Base-by-base conservation (phyloP, 179 eudicot species). In the Spergularia azorica region DNA sequence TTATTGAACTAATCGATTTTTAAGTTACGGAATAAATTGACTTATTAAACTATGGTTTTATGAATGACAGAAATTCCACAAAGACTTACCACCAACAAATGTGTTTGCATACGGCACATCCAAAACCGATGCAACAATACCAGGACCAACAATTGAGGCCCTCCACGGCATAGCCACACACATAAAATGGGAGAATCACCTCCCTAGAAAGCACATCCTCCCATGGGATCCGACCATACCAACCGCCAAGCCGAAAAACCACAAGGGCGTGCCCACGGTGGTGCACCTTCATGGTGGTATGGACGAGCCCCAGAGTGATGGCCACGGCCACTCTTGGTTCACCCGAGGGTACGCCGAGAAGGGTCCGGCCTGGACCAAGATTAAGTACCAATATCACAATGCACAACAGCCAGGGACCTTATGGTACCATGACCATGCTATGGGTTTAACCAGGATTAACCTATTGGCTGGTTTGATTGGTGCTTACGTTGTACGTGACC, bases 341-440 rank as follows among this genome's bases (percentile, higher is more conserved):
- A 94, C 97, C 1, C 56, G 80, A 0, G 76, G 84, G n/a, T 94
- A 86, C 43, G 55, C 78, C n/a, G 84, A 86, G 18, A 84, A 51
- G 0, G 97, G 98, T 2, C 84, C 88, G 16, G 57, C 82, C 11
- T 94, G 98, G 98, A 79, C 75, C 0, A 88, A 84, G 72, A 76
- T 65, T 63, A 90, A 67, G 6, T 94, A 87, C 56, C 87, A 80
- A 63, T 94, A 92, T 64, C 79, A 84, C 68, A 94, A 94, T 7
- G 1, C n/a, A 18, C 98, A 94, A 21, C 98, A 94, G 0, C 94
- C 97, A 0, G 98, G 98, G 5, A 92, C 83, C 12, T 48, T 88
- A 46, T 94, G 94, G 94, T 92, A 94, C 79, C 98, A 94, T 82
- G 98, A 94, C 68, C 98, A 94, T 77, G 95, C 98, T 5, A 90